Evolutionary conservation across 305 asterid species (phyloP).

Genomic region (Plantago rigida): DNA sequence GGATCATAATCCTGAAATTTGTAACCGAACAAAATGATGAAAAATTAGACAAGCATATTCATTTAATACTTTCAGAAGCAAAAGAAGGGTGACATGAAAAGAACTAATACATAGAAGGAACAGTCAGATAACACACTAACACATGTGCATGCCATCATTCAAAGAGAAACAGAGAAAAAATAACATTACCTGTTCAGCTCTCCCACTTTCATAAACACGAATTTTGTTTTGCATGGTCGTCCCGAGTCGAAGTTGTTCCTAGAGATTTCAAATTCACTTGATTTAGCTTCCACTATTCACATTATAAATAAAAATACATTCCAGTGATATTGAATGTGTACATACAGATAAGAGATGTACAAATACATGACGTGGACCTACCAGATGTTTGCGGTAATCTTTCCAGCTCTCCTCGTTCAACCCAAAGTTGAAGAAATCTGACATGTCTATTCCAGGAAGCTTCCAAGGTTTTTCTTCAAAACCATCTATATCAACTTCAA

Average conservation of each 20-base stretch:
- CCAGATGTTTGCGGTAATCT: conserved; percentile 59
- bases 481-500: conserved; percentile 58
- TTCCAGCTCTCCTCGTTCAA: conserved; percentile 61
- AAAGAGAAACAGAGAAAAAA: conserved; percentile 21
- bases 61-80: conserved; percentile 6
- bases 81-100: conserved; percentile 10
- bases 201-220: conserved; percentile 90
- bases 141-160: conserved; percentile 5
- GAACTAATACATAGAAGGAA: not conserved
- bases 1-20: conserved; percentile 77
- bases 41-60: conserved; percentile 7
- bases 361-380: conserved; percentile 23
- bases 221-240: conserved; percentile 90
- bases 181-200: conserved; percentile 76
- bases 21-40: conserved; percentile 26
- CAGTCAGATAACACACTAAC: conserved; percentile 13
- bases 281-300: conserved; percentile 27
- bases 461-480: conserved; percentile 67
- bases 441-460: conserved; percentile 45
- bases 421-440: conserved; percentile 60
- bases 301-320: not conserved
- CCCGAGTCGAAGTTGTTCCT: conserved; percentile 91
- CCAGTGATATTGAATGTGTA: not conserved
- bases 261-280: conserved; percentile 27
- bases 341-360: not conserved